Percentiles rank a stretch among this genome's conserved stretches.
These are phyloP conservation scores for Suillus paluster DNA, from an alignment of 768 basidiomycete genomes.

Conservation along the genomic window DNA sequence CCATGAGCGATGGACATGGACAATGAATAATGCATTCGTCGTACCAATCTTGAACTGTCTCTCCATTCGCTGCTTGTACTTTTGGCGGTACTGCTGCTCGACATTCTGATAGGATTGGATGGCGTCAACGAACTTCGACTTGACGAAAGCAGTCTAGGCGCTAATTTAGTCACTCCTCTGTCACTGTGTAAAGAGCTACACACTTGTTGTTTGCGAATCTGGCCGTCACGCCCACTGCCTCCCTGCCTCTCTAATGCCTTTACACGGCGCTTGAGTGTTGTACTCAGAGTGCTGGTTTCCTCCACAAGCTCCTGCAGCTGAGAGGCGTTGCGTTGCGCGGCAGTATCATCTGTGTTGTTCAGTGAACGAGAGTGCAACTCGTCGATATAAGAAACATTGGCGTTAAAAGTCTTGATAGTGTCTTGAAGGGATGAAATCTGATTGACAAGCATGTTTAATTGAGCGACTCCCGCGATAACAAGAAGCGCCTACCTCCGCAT, in stretches of 20 bases:
- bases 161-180: constrained; percentile 14
- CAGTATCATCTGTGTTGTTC: constrained; percentile 74
- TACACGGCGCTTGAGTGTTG: constrained; percentile 70
- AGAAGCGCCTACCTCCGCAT: constrained; percentile 62
- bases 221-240: constrained; percentile 64
- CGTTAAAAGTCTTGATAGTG: constrained; percentile 64
- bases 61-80: constrained; percentile 82
- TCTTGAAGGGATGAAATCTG: constrained; percentile 83
- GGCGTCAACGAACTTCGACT: constrained; percentile 82
- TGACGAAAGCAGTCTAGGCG: constrained; percentile 62
- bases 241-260: constrained; percentile 72
- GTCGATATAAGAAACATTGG: constrained; percentile 68
- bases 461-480: background rate
- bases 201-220: constrained; percentile 81
- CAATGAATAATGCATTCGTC: constrained; percentile 19
- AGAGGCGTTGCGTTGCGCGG: constrained; percentile 60
- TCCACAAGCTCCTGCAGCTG: constrained; percentile 71
- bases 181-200: constrained; percentile 13
- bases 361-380: constrained; percentile 77
- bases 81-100: constrained; percentile 77
- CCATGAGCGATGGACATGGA: constrained; percentile 3
- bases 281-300: constrained; percentile 73
- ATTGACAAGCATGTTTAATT: background rate
- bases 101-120: constrained; percentile 85
- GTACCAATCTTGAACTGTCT: constrained; percentile 86